These are phyloP conservation scores for Lyophyllum decastes DNA, from an alignment of 768 basidiomycete genomes.

Conservation along the genomic window DNA sequence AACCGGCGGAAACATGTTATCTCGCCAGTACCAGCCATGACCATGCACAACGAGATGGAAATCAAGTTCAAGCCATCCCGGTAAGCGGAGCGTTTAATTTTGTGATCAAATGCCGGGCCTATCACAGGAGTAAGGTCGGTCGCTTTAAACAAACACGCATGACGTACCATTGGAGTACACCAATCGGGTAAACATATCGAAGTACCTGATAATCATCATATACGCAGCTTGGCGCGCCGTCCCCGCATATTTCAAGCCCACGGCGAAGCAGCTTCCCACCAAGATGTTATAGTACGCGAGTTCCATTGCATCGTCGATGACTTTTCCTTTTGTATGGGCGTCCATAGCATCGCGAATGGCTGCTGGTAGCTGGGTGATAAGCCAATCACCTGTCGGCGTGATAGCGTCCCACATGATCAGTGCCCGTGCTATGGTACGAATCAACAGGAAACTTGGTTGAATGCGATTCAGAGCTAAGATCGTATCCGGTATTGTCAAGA, in stretches of 20 bases:
- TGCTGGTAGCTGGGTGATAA: constrained; percentile 66
- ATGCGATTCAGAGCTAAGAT: constrained; percentile 78
- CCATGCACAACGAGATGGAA: constrained; percentile 83
- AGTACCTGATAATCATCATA: constrained; percentile 75
- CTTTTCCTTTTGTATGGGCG: constrained; percentile 46
- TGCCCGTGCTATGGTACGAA: constrained; percentile 74
- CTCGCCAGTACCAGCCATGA: constrained; percentile 98
- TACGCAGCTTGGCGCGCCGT: constrained; percentile 92
- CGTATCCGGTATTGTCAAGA: constrained; percentile 82
- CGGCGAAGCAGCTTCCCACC: constrained; percentile 87
- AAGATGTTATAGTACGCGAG: constrained; percentile 91
- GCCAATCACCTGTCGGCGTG: constrained; percentile 72
- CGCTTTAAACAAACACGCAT: background rate
- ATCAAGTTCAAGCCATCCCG: constrained; percentile 88
- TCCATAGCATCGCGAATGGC: constrained; percentile 66
- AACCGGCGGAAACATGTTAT: constrained; percentile 85
- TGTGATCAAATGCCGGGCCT: constrained; percentile 84
- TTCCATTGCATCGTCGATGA: constrained; percentile 72
- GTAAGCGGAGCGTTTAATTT: constrained; percentile 84
- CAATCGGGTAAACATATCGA: constrained; percentile 75
- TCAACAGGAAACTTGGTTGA: constrained; percentile 83
- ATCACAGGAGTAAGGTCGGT: constrained; percentile 8
- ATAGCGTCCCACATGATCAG: constrained; percentile 90
- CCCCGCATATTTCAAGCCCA: constrained; percentile 93
- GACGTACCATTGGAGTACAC: constrained; percentile 68